Evolutionary conservation across 2,329 filamentous ascomycete species (phyloP).

Genomic region (Thielaviopsis populi): DNA sequence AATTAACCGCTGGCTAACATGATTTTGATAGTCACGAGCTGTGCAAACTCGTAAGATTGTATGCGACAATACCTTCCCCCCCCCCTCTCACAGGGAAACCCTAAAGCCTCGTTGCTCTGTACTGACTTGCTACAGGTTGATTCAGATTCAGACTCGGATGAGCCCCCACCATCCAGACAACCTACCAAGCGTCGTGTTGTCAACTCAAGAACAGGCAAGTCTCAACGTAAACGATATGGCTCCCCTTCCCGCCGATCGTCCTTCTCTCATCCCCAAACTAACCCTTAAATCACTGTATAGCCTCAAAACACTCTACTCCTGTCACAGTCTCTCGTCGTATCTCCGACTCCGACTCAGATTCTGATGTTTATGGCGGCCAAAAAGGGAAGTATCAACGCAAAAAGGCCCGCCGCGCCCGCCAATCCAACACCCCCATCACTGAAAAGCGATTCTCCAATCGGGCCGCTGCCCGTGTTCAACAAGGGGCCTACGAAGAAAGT

Average conservation of each 20-base stretch:
- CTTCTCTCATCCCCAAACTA: constrained; percentile 17
- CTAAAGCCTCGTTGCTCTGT: not conserved
- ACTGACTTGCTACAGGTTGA: constrained; percentile 29
- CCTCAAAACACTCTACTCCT: constrained; percentile 46
- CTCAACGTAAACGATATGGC: constrained; percentile 1
- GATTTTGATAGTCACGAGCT: constrained; percentile 35
- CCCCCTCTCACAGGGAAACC: not conserved
- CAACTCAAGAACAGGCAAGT: constrained; percentile 47
- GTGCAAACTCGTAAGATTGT: constrained; percentile 44
- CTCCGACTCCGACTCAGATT: constrained; percentile 53
- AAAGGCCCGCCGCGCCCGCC: constrained; percentile 60
- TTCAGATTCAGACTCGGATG: constrained; percentile 49
- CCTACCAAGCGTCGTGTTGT: constrained; percentile 55
- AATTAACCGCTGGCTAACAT: constrained; percentile 7
- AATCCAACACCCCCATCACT: constrained; percentile 51
- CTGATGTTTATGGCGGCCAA: constrained; percentile 65
- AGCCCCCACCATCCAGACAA: constrained; percentile 39
- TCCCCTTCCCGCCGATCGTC: not conserved
- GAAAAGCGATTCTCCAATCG: constrained; percentile 89
- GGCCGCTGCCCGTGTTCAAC: constrained; percentile 58
- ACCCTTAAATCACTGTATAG: constrained; percentile 24
- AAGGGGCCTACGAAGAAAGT: constrained; percentile 50
- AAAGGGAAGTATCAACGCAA: constrained; percentile 55
- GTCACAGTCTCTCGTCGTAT: constrained; percentile 29
- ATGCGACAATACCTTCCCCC: constrained; percentile 18